phyloP scores from a whole-genome alignment of 371 early-diverging fungal genomes.

The Rhizoclosmatium hyalinum region DNA sequence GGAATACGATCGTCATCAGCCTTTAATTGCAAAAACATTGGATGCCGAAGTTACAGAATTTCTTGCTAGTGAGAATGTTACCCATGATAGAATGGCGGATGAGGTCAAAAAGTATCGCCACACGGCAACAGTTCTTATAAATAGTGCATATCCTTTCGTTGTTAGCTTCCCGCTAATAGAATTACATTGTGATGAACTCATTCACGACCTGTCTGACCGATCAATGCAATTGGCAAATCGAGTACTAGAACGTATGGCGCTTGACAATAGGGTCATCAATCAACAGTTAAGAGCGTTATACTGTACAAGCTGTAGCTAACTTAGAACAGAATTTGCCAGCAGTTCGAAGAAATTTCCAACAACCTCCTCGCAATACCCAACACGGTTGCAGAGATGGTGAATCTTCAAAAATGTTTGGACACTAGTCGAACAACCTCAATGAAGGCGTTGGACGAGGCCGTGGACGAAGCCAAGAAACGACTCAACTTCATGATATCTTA shows the following conservation, averaged over 20 bases:
- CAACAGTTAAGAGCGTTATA: conserved; percentile 18
- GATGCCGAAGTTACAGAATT: conserved; percentile 52
- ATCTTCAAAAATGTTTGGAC: conserved; percentile 55
- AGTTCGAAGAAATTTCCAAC: conserved; percentile 54
- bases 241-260: conserved; percentile 52
- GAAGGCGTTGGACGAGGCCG: conserved; percentile 51
- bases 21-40: conserved; percentile 39
- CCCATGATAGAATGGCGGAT: conserved; percentile 51
- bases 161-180: conserved; percentile 58
- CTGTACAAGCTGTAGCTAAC: neutral
- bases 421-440: conserved; percentile 42
- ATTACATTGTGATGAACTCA: conserved; percentile 56
- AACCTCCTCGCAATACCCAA: conserved; percentile 46
- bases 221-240: conserved; percentile 46
- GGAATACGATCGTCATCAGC: conserved; percentile 51
- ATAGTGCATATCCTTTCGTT: conserved; percentile 54
- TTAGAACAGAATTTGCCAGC: conserved; percentile 37
- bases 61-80: conserved; percentile 40
- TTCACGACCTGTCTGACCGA: conserved; percentile 51
- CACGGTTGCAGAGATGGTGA: conserved; percentile 63
- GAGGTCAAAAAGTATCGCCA: conserved; percentile 50
- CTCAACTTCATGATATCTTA: conserved; percentile 59
- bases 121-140: conserved; percentile 44
- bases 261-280: conserved; percentile 41
- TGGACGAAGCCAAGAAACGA: conserved; percentile 61